Evolutionary conservation across 78 protist genomes (phyloP), one percentile per base, ranked within the genome.

Genomic region (Guillardia theta): DNA sequence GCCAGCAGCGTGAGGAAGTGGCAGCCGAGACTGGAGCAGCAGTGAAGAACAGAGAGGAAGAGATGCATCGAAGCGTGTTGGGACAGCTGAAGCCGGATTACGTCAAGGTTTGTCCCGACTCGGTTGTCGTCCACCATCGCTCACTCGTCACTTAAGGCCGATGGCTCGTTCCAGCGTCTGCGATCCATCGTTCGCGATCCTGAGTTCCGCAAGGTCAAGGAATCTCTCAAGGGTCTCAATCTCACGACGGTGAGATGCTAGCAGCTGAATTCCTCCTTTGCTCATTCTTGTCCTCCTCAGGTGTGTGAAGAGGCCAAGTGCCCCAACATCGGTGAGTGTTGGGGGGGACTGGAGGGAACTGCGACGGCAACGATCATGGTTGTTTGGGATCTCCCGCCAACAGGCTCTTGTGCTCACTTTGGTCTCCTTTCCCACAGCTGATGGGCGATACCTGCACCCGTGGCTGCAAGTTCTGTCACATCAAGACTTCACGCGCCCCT

Each of bases 381-480:
- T n/a, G n/a, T n/a, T n/a, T n/a, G n/a, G n/a, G n/a, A n/a, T n/a
- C n/a, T n/a, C n/a, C n/a, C n/a, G n/a, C n/a, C n/a, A n/a, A n/a
- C n/a, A n/a, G n/a, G n/a, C n/a, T n/a, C n/a, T n/a, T n/a, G n/a
- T n/a, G n/a, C n/a, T n/a, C n/a, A n/a, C n/a, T n/a, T n/a, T n/a
- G n/a, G n/a, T n/a, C n/a, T n/a, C n/a, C n/a, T n/a, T n/a, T n/a
- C n/a, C n/a, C n/a, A n/a, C n/a, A n/a, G n/a, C 48, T 98, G 37
- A 95, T 98, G 98, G 99, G 99, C 39, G 98, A 97, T 90, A 94
- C 96, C 27, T 98, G 99, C 96, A 98, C 99, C 0, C 95, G 99
- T 3, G 99, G 96, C 10, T 98, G 99, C 96, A 96, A 97, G 5
- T 98, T 98, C 95, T 98, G 99, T 95, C 43, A 98, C 46, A 95